Evolutionary conservation across 805 yeast species (phyloP).

Genomic region (Jamesozyma piceae): DNA sequence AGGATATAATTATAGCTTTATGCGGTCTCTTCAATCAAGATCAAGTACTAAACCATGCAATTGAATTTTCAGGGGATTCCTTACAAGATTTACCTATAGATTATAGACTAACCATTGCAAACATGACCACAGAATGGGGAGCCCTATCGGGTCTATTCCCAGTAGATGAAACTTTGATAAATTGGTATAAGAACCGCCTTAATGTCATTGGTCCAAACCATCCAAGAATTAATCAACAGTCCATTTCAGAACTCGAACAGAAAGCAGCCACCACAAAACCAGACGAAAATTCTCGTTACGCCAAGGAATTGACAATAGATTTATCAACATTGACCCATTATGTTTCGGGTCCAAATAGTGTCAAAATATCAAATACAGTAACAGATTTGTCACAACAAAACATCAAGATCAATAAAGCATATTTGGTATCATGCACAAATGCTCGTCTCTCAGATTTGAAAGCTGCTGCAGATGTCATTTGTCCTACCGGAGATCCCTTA

Average conservation of each 20-base stretch:
- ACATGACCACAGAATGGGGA: conserved; percentile 99
- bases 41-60: conserved; percentile 88
- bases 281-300: conserved; percentile 75
- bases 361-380: conserved; percentile 76
- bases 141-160: conserved; percentile 96
- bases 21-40: conserved; percentile 91
- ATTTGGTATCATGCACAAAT: conserved; percentile 95
- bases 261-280: conserved; percentile 30
- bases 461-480: conserved; percentile 86
- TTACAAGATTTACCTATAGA: conserved; percentile 62
- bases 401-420: conserved; percentile 83
- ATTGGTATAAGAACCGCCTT: conserved; percentile 68
- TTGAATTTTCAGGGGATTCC: conserved; percentile 85
- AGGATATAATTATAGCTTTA: conserved; percentile 91
- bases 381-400: conserved; percentile 63
- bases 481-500: conserved; percentile 25
- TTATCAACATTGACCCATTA: conserved; percentile 74
- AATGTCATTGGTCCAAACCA: conserved; percentile 50
- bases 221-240: conserved; percentile 64
- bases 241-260: conserved; percentile 37
- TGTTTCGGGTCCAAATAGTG: conserved; percentile 95
- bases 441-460: conserved; percentile 85
- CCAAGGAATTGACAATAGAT: conserved; percentile 79
- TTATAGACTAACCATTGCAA: conserved; percentile 85
- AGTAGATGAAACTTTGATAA: conserved; percentile 68